A percentile compares a stretch with the other conserved stretches of the same genome.
phyloP scores from a whole-genome alignment of 352 stramenopile species.

The Globisporangium yorkense region DNA sequence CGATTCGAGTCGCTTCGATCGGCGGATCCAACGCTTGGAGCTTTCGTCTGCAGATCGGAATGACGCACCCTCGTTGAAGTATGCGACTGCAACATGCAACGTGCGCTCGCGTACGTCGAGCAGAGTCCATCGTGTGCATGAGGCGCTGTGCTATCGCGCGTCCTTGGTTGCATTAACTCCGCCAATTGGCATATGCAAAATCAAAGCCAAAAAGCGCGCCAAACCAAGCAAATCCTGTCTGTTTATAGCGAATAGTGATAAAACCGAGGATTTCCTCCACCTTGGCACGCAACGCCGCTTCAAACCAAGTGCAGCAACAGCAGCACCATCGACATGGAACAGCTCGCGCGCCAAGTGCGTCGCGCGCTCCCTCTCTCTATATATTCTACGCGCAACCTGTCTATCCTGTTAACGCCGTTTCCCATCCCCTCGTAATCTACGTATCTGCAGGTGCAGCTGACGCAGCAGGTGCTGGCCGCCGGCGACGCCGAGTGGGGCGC shows the following conservation, averaged over 20 bases:
- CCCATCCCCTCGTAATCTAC: not conserved
- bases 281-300: not conserved
- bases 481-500: conserved; percentile 36
- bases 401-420: not conserved
- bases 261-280: too few species aligned
- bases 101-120: not conserved
- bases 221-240: not conserved
- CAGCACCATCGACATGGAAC: conserved; percentile 11
- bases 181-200: too few species aligned
- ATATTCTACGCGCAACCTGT: not conserved
- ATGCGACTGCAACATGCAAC: not conserved
- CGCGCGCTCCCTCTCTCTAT: not conserved
- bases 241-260: too few species aligned
- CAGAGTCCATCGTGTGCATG: too few species aligned
- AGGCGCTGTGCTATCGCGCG: too few species aligned
- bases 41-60: not conserved
- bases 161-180: too few species aligned
- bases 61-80: not conserved
- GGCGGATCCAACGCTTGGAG: too few species aligned
- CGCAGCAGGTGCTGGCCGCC: conserved; percentile 25
- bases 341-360: conserved; percentile 15
- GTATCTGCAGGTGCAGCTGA: conserved; percentile 28
- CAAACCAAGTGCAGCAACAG: too few species aligned
- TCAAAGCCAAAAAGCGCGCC: not conserved
- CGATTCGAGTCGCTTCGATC: not conserved